These are phyloP conservation scores for Exserohilum rostratum DNA, from an alignment of 2,329 filamentous ascomycete species.

Conservation along the genomic window DNA sequence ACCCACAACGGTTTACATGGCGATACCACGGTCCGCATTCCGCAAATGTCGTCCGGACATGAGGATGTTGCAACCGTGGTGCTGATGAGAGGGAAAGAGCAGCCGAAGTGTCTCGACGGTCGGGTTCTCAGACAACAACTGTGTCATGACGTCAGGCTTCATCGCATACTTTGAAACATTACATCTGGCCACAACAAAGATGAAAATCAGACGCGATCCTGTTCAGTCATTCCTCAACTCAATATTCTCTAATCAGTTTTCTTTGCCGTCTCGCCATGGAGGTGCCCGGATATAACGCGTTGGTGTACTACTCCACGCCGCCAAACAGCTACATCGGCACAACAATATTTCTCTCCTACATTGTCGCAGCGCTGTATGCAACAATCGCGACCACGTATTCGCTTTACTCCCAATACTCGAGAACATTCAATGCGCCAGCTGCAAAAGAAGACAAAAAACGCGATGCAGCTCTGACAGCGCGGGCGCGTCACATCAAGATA, in stretches of 20 bases:
- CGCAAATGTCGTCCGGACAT: not conserved
- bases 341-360: slow-evolving; percentile 40
- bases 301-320: slow-evolving; percentile 26
- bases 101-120: slow-evolving; percentile 20
- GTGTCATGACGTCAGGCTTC: slow-evolving; percentile 42
- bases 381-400: slow-evolving; percentile 23
- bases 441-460: slow-evolving; percentile 9
- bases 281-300: slow-evolving; percentile 4
- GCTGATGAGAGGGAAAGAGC: not conserved
- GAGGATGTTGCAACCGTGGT: not conserved
- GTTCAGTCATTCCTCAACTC: not conserved
- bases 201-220: slow-evolving; percentile 16
- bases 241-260: not conserved
- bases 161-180: slow-evolving; percentile 14
- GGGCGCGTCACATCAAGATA: slow-evolving; percentile 33
- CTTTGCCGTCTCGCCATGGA: slow-evolving; percentile 13
- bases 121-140: slow-evolving; percentile 27
- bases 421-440: not conserved
- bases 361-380: slow-evolving; percentile 32
- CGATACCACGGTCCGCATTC: no score
- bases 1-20: no score
- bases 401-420: slow-evolving; percentile 27
- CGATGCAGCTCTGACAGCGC: slow-evolving; percentile 20
- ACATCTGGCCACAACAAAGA: not conserved
- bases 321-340: slow-evolving; percentile 41